Percentiles rank a stretch among this genome's conserved stretches.
phyloP scores from a whole-genome alignment of 192 early-diverging fungal species.

The Mycoemilia scoparia region DNA sequence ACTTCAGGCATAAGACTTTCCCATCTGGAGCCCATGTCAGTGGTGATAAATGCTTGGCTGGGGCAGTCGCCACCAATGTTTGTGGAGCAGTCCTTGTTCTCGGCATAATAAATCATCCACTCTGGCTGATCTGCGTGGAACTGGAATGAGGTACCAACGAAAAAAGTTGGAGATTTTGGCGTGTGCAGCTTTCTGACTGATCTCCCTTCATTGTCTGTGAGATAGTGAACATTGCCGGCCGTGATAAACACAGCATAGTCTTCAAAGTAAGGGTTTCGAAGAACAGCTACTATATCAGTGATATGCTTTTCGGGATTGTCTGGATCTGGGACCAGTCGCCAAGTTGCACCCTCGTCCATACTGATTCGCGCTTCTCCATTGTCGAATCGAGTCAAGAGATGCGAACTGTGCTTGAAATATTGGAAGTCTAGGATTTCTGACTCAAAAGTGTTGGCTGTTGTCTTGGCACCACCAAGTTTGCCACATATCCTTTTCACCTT shows the following conservation, averaged over 20 bases:
- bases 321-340: conserved; percentile 23
- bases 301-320: background rate
- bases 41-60: conserved; percentile 49
- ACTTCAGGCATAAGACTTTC: conserved; percentile 15
- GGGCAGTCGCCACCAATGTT: conserved; percentile 37
- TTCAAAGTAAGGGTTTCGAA: conserved; percentile 42
- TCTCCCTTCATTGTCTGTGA: conserved; percentile 39
- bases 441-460: conserved; percentile 11
- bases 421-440: conserved; percentile 35
- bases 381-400: conserved; percentile 32
- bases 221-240: conserved; percentile 23
- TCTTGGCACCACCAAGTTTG: conserved; percentile 19
- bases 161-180: conserved; percentile 38
- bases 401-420: conserved; percentile 46
- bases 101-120: conserved; percentile 58
- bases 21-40: conserved; percentile 56
- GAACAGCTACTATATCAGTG: conserved; percentile 27
- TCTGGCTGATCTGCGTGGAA: conserved; percentile 76
- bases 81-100: conserved; percentile 26
- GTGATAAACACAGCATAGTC: conserved; percentile 43
- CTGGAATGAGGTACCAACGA: conserved; percentile 39
- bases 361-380: conserved; percentile 34
- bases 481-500: conserved; percentile 55
- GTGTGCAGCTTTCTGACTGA: conserved; percentile 35
- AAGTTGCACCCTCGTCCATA: conserved; percentile 41